These are phyloP conservation scores for Tillandsia fasciculata DNA, from an alignment of 176 grass and related monocot species.

Conservation along the genomic window DNA sequence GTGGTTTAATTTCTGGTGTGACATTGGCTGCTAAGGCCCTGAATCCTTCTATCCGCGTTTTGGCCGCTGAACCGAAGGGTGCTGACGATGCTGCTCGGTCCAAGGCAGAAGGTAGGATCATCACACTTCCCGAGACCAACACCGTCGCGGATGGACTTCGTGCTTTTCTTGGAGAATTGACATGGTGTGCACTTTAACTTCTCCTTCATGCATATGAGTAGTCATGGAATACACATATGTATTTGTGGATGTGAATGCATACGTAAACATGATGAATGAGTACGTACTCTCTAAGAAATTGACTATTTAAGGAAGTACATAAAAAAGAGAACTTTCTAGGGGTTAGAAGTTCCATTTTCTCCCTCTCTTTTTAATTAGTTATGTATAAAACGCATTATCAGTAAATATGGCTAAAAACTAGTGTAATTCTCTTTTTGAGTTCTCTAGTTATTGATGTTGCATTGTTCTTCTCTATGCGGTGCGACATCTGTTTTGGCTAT, in stretches of 20 bases:
- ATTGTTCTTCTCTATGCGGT: too few relatives aligned
- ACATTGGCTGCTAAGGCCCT: constrained; percentile 79
- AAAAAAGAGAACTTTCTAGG: too few relatives aligned
- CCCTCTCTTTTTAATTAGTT: too few relatives aligned
- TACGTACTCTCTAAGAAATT: too few relatives aligned
- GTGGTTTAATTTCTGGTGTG: constrained; percentile 89
- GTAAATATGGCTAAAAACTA: too few relatives aligned
- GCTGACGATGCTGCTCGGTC: constrained; percentile 85
- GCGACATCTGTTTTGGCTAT: too few relatives aligned
- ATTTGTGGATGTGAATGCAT: neutral
- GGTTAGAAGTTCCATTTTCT: too few relatives aligned
- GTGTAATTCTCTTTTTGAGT: too few relatives aligned
- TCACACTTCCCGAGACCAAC: constrained; percentile 51
- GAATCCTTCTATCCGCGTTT: constrained; percentile 69
- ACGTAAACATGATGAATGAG: too few relatives aligned
- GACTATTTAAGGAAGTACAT: too few relatives aligned
- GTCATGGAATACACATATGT: neutral
- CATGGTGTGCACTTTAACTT: constrained; percentile 44
- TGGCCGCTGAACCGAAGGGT: constrained; percentile 84
- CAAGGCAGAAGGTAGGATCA: constrained; percentile 64
- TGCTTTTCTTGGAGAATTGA: constrained; percentile 85
- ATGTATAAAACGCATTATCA: too few relatives aligned
- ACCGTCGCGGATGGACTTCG: constrained; percentile 90
- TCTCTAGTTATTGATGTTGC: too few relatives aligned
- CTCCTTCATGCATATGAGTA: neutral